A percentile compares a stretch with the other conserved stretches of the same genome.
Conservation (phyloP, 2,329 filamentous ascomycete species). For the Colletotrichum sp. region DNA sequence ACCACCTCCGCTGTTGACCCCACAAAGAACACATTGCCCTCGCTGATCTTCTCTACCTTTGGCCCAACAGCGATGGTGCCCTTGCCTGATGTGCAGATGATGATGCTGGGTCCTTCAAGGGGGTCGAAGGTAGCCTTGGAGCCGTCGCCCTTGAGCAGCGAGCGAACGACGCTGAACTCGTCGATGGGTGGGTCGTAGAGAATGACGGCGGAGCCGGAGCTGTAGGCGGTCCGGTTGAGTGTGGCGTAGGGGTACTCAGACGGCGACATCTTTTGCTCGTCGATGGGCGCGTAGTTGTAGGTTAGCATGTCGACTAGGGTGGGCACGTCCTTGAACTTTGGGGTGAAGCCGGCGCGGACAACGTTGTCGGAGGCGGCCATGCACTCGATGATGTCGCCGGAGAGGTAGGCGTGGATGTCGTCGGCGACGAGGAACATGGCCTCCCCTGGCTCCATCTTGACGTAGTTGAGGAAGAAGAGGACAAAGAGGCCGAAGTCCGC, state of each 20-base stretch:
- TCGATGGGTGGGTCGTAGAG: conserved; percentile 97
- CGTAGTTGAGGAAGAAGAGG: conserved; percentile 96
- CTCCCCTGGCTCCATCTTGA: conserved; percentile 86
- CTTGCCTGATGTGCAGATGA: conserved; percentile 86
- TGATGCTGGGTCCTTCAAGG: conserved; percentile 86
- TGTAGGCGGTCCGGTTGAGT: conserved; percentile 83
- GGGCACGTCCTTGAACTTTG: conserved; percentile 96
- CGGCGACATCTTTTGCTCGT: conserved; percentile 91
- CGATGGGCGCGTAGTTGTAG: conserved; percentile 93
- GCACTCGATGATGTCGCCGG: conserved; percentile 96
- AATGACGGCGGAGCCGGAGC: conserved; percentile 71
- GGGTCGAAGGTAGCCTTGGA: conserved; percentile 89
- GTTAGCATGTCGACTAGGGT: conserved; percentile 92
- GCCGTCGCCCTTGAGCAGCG: conserved; percentile 71
- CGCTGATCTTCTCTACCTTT: conserved; percentile 75
- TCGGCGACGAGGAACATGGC: conserved; percentile 96
- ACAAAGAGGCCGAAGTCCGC: conserved; percentile 93
- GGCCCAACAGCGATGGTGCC: conserved; percentile 87
- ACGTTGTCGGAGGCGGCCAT: conserved; percentile 99
- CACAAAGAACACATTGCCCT: conserved; percentile 82
- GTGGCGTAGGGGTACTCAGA: conserved; percentile 85
- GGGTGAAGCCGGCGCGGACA: conserved; percentile 94
- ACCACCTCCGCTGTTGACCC: conserved; percentile 86
- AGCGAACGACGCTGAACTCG: conserved; percentile 90
- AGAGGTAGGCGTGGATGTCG: conserved; percentile 95